Evolutionary conservation across 2,329 filamentous ascomycete species (phyloP).

Genomic region (Graphilbum fragrans): DNA sequence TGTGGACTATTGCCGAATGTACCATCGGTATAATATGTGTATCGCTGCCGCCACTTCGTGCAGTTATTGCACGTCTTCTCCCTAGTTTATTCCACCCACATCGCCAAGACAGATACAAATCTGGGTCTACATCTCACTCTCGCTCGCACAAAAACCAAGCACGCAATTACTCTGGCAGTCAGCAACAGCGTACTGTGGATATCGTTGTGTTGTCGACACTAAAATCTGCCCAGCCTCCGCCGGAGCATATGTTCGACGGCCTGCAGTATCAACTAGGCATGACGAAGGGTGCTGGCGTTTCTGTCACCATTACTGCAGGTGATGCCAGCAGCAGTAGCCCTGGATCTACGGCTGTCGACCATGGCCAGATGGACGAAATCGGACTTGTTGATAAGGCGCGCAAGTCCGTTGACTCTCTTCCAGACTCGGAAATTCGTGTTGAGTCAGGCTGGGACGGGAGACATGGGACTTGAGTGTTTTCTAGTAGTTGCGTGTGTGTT

Average conservation of each 20-base stretch:
- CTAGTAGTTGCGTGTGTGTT: not conserved
- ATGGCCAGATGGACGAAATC: not conserved
- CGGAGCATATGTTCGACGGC: not conserved
- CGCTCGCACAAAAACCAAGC: not conserved
- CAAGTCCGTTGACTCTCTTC: not conserved
- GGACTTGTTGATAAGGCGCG: not conserved
- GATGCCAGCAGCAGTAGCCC: too few relatives aligned
- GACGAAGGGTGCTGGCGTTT: not conserved
- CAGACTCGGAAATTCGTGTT: not conserved
- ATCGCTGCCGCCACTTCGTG: conserved; percentile 19
- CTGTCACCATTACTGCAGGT: conserved; percentile 2
- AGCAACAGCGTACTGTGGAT: not conserved
- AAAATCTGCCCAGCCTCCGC: not conserved
- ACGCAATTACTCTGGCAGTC: not conserved
- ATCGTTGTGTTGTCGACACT: conserved; percentile 5
- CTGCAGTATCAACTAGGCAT: not conserved
- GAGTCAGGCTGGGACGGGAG: not conserved
- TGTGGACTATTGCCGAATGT: conserved; percentile 20
- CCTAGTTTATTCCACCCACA: conserved; percentile 5
- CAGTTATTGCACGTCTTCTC: conserved; percentile 6
- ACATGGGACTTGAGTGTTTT: not conserved
- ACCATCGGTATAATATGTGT: conserved; percentile 21
- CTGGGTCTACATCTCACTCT: not conserved
- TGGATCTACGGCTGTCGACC: not conserved
- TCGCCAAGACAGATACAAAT: not conserved